Evolutionary conservation across 208 protist genomes (phyloP).

Genomic region (Leptomonas pyrrhocoris): DNA sequence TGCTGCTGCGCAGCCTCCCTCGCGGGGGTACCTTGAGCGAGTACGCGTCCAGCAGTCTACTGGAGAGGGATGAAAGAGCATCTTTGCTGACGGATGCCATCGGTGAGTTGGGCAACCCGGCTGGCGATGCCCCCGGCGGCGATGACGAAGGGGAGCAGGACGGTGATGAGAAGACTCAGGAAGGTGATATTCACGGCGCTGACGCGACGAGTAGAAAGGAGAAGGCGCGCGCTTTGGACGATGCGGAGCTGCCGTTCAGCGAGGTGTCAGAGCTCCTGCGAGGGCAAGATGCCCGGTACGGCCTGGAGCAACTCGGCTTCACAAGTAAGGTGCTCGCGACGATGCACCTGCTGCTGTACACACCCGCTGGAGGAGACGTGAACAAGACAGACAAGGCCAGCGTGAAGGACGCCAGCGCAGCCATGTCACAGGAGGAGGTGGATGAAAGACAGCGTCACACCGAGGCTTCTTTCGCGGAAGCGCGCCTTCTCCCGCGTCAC

Average conservation of each 20-base stretch:
- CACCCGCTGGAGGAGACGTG: neutral
- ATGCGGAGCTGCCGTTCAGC: slow-evolving; percentile 47
- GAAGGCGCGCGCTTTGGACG: neutral
- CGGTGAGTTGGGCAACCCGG: slow-evolving; percentile 47
- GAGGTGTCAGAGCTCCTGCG: slow-evolving; percentile 61
- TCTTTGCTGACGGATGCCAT: slow-evolving; percentile 33
- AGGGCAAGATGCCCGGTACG: slow-evolving; percentile 37
- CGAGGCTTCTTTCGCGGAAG: neutral
- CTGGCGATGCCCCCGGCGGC: slow-evolving; percentile 25
- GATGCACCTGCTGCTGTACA: slow-evolving; percentile 28
- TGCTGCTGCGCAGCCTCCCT: slow-evolving; percentile 28
- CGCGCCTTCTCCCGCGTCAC: neutral
- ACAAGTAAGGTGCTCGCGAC: slow-evolving; percentile 38
- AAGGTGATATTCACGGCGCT: neutral
- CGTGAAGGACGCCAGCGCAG: neutral
- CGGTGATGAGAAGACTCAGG: neutral
- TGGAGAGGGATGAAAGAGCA: neutral
- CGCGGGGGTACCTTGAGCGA: neutral
- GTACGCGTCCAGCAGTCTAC: neutral
- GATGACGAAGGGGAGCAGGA: slow-evolving; percentile 12
- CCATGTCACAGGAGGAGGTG: neutral
- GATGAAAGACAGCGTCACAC: neutral
- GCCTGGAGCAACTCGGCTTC: slow-evolving; percentile 52
- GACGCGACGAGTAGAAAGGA: neutral
- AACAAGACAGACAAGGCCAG: too few species aligned